Base-by-base conservation (phyloP, 495 filamentous ascomycete genomes). In the Neurospora cerealis region DNA sequence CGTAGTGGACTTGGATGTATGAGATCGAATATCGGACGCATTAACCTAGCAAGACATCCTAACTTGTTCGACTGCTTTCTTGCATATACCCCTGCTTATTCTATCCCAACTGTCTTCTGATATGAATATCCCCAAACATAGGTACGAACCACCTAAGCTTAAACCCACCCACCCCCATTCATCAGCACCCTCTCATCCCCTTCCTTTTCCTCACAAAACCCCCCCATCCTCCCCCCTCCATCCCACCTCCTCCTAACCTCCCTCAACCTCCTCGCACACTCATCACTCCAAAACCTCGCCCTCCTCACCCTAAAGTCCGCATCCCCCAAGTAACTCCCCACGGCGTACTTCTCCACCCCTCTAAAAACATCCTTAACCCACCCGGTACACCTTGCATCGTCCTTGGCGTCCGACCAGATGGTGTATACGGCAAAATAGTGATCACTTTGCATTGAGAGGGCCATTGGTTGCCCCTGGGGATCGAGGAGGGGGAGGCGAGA, bases 381-480 rank as follows among this genome's bases (percentile, higher is more conserved):
- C 1, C 39, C 71, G 28, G 76, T 75, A 74, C 83, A 86, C 6
- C 75, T 73, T 1, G 41, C 72, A 73, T 87, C 86, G 37, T 87
- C 85, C 6, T 77, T 44, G 7, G 78, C 79, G 19, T 84, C 77
- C 41, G 87, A 84, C 86, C 86, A 88, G 0, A 88, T 79, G 0
- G 83, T 80, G 71, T 88, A 88, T 6, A 87, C 41, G 0, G 86
- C 83, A 72, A 89, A 83, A 70, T 88, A 89, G 75, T 89, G 86
- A 70, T 88, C 87, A 7, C 80, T 81, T 39, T 87, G 86, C 81
- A 88, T 80, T 19, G 80, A 84, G 3, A 88, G 73, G 1, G 86
- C 85, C 87, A 89, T 88, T n/a, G 41, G 69, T 85, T 83, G 0
- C 80, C 78, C 7, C 6, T 44, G 41, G 5, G 41, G 17, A 2